Base-by-base conservation (phyloP, 768 basidiomycete species). In the Macrolepiota dolichaula region DNA sequence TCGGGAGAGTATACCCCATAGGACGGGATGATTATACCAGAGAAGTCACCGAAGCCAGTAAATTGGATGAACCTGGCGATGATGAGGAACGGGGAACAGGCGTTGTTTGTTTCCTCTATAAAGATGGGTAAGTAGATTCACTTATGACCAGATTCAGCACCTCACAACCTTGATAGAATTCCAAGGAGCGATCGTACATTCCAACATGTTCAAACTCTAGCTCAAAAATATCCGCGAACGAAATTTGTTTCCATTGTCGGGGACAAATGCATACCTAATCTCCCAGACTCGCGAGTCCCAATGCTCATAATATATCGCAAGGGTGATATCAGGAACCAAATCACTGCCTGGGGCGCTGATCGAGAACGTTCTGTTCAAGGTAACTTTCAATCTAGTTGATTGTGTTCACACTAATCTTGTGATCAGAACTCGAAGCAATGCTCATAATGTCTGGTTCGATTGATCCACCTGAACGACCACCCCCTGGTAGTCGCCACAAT, bases 171-270 rank as follows among this genome's bases (percentile, higher is more conserved):
- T 12, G 54, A 32, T 69, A 96, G 96, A 3, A 81, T 96, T 36
- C 87, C 89, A 17, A 83, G 87, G 57, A 94, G 91, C 59, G 89
- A 94, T 62, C 87, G 88, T 50, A 78, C 96, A 11, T 84, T 83
- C 55, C 74, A 80, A 27, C 87, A 96, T 55, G 74, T 98, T 27
- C 79, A 79, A 4, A 79, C 78, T 0, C 80, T 99, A 4, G 94
- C 97, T 1, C 78, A 77, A n/a, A 84, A 85, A 55, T 89, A 96
- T 72, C 92, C 95, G 1, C 88, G 89, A 51, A 92, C 95, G 11
- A 98, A 98, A 76, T 97, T 99, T 66, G 90, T 98, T 63, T 94
- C 92, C 11, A 98, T 98, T 67, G 86, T 95, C 3, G 94, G 95
- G 38, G 85, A 92, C 75, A 94, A 94, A 73, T 96, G 94, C 76